Evolutionary conservation across 345 rosid species (phyloP), one percentile per base, ranked within the genome.

Genomic region (Pseudoturritis turrita): DNA sequence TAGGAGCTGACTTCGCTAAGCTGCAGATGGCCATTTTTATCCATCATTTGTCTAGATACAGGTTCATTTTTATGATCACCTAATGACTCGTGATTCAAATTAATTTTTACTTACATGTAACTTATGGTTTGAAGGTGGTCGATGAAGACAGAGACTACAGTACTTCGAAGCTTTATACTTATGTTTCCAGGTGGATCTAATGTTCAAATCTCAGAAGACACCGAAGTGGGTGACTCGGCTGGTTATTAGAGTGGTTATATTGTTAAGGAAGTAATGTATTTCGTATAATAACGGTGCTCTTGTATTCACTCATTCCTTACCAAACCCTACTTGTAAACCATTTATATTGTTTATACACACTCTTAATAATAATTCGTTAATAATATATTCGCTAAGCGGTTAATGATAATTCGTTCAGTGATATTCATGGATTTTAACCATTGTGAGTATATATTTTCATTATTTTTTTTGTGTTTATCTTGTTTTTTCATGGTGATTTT

Each of bases 21-120:
- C n/a, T n/a, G n/a, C 58, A 21, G 2, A 50, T 36, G 70, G 23
- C 46, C n/a, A 23, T 45, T 14, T 65, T 65, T 52, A 65, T 65
- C 15, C 59, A 50, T 28, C 56, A 65, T 65, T 36, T 65, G 59
- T 65, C n/a, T 49, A 49, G 70, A 65, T 49, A 65, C 62, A 53
- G 62, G 71, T 51, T 37, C 33, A 11, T 8, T 15, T n/a, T 43
- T 37, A 21, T 7, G 7, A 35, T 39, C 36, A 51, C 8, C 12
- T 65, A 12, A 17, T 45, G 33, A 60, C 12, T 21, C 22, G 15
- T 31, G 22, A 54, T 28, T 29, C 22, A 54, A 2, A 28, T 29
- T 11, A 28, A 4, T 36, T 18, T 58, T 21, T 25, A 22, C 28
- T n/a, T 19, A 57, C 5, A 57, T 52, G 10, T 40, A 23, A 33